Conservation (phyloP, 2,329 filamentous ascomycete species). For the Fusarium musae region DNA sequence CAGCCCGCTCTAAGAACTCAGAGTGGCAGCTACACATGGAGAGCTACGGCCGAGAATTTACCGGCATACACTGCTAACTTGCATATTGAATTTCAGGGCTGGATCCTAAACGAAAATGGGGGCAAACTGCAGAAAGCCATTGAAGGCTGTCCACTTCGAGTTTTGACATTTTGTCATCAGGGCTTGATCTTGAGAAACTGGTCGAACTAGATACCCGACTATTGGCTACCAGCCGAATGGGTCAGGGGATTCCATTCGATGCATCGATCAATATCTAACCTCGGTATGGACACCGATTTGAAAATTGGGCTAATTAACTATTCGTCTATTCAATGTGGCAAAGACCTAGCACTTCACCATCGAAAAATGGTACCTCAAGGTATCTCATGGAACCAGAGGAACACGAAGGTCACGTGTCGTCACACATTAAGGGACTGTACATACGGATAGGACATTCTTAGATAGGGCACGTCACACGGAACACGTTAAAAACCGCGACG, state of each 20-base stretch:
- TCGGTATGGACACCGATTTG: constrained; percentile 11
- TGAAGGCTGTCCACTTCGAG: constrained; percentile 16
- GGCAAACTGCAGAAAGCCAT: constrained; percentile 26
- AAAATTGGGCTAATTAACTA: constrained; percentile 1
- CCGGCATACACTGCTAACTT: constrained; percentile 28
- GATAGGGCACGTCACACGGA: background rate
- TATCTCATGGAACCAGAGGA: background rate
- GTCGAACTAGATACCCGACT: background rate
- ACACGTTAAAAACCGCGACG: constrained; percentile 22
- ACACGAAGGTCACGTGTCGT: constrained; percentile 25
- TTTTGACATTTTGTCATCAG: constrained; percentile 12
- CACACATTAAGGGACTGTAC: constrained; percentile 2
- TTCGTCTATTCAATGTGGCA: constrained; percentile 21
- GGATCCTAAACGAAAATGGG: constrained; percentile 48
- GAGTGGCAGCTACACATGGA: background rate
- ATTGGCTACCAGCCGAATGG: constrained; percentile 35
- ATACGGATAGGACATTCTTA: background rate
- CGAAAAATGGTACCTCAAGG: background rate
- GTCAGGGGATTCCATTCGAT: constrained; percentile 29
- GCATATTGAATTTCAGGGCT: constrained; percentile 46
- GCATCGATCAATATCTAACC: constrained; percentile 18
- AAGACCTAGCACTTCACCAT: constrained; percentile 2
- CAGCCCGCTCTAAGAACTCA: constrained; percentile 7
- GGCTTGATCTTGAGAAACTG: background rate
- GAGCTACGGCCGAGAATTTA: constrained; percentile 45